A percentile compares a stretch with the other conserved stretches of the same genome.
These are phyloP conservation scores for Apiospora marii DNA, from an alignment of 2,329 filamentous ascomycete species.

Conservation along the genomic window DNA sequence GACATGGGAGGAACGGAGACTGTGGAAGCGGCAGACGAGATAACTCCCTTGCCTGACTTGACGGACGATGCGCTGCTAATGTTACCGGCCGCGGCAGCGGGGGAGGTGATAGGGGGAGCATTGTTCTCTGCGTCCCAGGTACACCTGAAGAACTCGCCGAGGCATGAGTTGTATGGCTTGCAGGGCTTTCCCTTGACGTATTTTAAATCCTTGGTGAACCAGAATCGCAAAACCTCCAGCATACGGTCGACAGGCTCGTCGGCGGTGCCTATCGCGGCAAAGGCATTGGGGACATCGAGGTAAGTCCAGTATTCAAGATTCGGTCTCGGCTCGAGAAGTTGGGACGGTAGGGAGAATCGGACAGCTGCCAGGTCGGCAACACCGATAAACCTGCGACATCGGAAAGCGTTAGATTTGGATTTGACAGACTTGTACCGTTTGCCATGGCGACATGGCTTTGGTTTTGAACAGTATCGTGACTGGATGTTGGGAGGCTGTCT, in stretches of 20 bases:
- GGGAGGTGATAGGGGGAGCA: conserved; percentile 60
- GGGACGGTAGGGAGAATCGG: conserved; percentile 93
- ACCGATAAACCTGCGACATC: conserved; percentile 80
- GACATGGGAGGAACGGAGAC: conserved; percentile 60
- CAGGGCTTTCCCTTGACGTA: conserved; percentile 98
- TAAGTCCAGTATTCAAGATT: conserved; percentile 99
- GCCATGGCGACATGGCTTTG: background rate
- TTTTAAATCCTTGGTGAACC: conserved; percentile 99
- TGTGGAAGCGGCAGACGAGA: conserved; percentile 55
- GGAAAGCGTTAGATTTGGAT: conserved; percentile 38
- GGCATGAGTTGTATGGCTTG: conserved; percentile 97
- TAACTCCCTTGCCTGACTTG: conserved; percentile 51
- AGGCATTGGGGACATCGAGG: conserved; percentile 91
- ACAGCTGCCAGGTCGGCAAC: conserved; percentile 95
- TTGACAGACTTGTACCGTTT: conserved; percentile 26
- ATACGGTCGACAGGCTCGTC: conserved; percentile 92
- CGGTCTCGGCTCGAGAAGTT: conserved; percentile 93
- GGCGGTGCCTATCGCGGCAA: conserved; percentile 83
- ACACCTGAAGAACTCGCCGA: conserved; percentile 98
- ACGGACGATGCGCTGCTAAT: conserved; percentile 56
- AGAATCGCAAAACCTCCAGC: conserved; percentile 93
- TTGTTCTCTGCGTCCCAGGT: conserved; percentile 93
- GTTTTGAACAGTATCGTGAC: background rate
- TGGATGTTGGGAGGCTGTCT: background rate
- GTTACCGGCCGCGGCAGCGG: conserved; percentile 42